Percentiles rank a stretch among this genome's conserved stretches.
Evolutionary conservation across 2,329 filamentous ascomycete species (phyloP).

Genomic region (Fusarium sp.): DNA sequence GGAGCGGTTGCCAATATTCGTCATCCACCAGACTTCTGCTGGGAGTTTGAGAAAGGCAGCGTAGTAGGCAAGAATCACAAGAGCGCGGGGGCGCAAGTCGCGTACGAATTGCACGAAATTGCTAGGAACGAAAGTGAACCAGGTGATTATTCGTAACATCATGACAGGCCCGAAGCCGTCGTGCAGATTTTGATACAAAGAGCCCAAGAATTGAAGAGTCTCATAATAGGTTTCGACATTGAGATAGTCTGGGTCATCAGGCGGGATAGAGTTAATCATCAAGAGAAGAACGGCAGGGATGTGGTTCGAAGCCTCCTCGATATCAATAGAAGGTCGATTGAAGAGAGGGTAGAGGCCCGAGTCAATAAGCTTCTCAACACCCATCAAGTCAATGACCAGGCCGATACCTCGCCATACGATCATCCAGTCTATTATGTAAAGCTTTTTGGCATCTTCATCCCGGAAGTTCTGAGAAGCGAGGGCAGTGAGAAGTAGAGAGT

Average conservation of each 20-base stretch:
- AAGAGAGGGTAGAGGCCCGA: slow-evolving; percentile 63
- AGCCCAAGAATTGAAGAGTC: slow-evolving; percentile 63
- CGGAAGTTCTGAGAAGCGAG: slow-evolving; percentile 65
- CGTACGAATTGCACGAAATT: slow-evolving; percentile 60
- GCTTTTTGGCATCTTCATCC: slow-evolving; percentile 57
- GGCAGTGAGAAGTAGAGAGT: slow-evolving; percentile 64
- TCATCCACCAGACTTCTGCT: slow-evolving; percentile 63
- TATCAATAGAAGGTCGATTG: slow-evolving; percentile 61
- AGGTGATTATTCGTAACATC: slow-evolving; percentile 64
- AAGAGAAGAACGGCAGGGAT: slow-evolving; percentile 63
- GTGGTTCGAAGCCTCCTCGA: slow-evolving; percentile 55
- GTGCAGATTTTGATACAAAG: slow-evolving; percentile 63
- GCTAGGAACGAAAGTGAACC: slow-evolving; percentile 63
- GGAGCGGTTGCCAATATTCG: slow-evolving; percentile 60
- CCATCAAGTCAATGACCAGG: slow-evolving; percentile 58
- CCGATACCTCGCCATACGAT: slow-evolving; percentile 66
- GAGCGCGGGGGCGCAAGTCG: slow-evolving; percentile 58
- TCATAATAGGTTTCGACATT: slow-evolving; percentile 58
- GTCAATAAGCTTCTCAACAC: slow-evolving; percentile 46
- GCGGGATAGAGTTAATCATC: slow-evolving; percentile 61
- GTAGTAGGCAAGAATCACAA: slow-evolving; percentile 67
- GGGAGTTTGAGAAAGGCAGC: slow-evolving; percentile 63
- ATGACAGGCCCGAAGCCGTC: slow-evolving; percentile 60
- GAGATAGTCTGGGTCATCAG: slow-evolving; percentile 57
- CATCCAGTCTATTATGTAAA: slow-evolving; percentile 69